Evolutionary conservation across 2,329 filamentous ascomycete species (phyloP), one percentile per base, ranked within the genome.

Genomic region (Tympanopsis confertula): DNA sequence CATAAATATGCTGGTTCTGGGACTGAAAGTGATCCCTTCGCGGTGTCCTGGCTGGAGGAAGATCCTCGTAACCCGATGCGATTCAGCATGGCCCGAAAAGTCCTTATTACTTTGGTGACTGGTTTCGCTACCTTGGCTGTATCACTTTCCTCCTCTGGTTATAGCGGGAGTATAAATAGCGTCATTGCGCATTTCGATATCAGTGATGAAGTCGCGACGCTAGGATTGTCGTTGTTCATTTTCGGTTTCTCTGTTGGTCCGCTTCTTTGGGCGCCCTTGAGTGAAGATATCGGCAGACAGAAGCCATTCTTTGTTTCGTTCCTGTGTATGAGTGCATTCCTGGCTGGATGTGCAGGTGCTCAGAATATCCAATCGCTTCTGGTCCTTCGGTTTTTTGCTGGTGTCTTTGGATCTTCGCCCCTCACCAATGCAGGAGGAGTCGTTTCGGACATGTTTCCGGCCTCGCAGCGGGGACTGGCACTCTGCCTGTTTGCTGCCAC

Each of bases 31-130:
- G 73, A 79, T 29, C 82, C 82, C 1, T 86, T 72, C 44, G 58
- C 77, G 20, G 79, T 86, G 45, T 70, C 74, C 39, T 87, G 79
- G 59, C 68, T 84, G 15, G 68, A 71, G n/a, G 56, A 74, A 38
- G 82, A 87, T 52, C 68, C 71, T 7, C 70, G 74, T 44, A 82
- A 86, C 53, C 78, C 82, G 1, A 70, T 80, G 65, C 61, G 63
- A 36, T 82, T 76, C 47, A 57, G 67, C 7, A 42, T 50, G 2
- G 39, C 50, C 19, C 71, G 69, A 55, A 85, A 85, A 59, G 86
- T 82, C 81, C 51, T 53, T 20, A 72, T 81, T 44, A 81, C 77
- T 2, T 50, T 71, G 37, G 53, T 80, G 29, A 72, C 80, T 40
- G 78, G 81, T 13, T 47, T 81, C 19, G 74, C 81, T 13, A 82